Evolutionary conservation across 2,329 filamentous ascomycete species (phyloP), one percentile per base, ranked within the genome.

Genomic region (Cercospora sesami): DNA sequence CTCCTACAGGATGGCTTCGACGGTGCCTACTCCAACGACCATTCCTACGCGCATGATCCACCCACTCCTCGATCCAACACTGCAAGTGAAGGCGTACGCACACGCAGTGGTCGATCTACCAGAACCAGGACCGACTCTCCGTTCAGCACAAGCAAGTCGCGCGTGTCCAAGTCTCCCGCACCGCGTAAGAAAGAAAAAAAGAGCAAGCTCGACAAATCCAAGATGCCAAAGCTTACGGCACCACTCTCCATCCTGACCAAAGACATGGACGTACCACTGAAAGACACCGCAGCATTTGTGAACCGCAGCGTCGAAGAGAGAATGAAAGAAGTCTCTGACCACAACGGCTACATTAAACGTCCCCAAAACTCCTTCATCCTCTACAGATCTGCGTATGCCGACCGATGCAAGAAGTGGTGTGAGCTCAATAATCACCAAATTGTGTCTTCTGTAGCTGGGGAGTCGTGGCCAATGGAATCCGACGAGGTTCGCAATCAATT

Each of bases 361-460:
- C 94, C 95, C 2, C 96, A 97, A 90, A 99, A 99, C 79, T 94
- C 92, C 0, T 99, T 98, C 82, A 97, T 99, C 91, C 84, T 99
- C 61, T 99, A 99, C 79, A 90, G 95, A 51, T 97, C 95, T 72
- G 92, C 93, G 6, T 97, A 92, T 77, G 92, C 96, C 68, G 91
- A 95, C 69, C 86, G 93, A 33, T 92, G 92, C 68, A 97, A 97
- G 80, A 84, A 87, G 62, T 92, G 89, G 84, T 92, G 91, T 74
- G 83, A 87, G 14, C 89, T 95, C 75, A 94, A 95, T 79, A 97
- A 98, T 80, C 94, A 99, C 79, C 94, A 99, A 79, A 84, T 95
- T 39, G 91, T 98, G 28, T 98, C 94, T 1, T 88, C 89, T 57
- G 88, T 95, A n/a, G 93, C 92, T 66, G 95, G 94, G 30, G 84